phyloP scores from a whole-genome alignment of 805 yeast genomes.

The Sugiyamaella americana region DNA sequence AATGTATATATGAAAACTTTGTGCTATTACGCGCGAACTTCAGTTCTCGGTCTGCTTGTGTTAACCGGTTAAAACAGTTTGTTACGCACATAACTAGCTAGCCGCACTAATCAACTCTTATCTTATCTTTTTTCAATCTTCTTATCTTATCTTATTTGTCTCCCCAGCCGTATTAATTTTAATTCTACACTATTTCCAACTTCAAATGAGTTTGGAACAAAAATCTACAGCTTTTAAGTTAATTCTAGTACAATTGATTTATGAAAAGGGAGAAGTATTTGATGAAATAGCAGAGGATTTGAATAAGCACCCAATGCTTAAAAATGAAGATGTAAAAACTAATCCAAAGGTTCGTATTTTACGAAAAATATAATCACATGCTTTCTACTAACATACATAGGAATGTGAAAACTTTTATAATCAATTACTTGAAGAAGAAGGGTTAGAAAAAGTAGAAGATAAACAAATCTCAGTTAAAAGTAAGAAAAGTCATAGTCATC shows the following conservation, averaged over 20 bases:
- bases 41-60: too few relatives aligned
- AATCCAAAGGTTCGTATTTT: too few relatives aligned
- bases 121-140: too few relatives aligned
- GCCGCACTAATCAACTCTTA: too few relatives aligned
- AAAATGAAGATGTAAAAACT: not conserved
- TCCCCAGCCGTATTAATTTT: too few relatives aligned
- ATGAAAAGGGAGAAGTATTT: slow-evolving; percentile 27
- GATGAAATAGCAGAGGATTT: slow-evolving; percentile 21
- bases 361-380: too few relatives aligned
- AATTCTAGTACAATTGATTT: slow-evolving; percentile 30
- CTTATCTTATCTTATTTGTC: too few relatives aligned
- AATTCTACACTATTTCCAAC: too few relatives aligned
- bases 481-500: not conserved
- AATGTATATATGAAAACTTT: too few relatives aligned
- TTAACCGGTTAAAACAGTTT: too few relatives aligned
- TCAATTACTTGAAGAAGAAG: slow-evolving; percentile 19
- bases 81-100: too few relatives aligned
- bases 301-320: slow-evolving; percentile 28
- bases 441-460: slow-evolving; percentile 7
- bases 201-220: not conserved
- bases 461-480: slow-evolving; percentile 2
- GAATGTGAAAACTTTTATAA: slow-evolving; percentile 23
- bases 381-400: not conserved
- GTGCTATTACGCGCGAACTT: too few relatives aligned
- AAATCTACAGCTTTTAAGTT: slow-evolving; percentile 22